Evolutionary conservation across 139 green algal genomes (phyloP).

Genomic region (Volvox africanus): DNA sequence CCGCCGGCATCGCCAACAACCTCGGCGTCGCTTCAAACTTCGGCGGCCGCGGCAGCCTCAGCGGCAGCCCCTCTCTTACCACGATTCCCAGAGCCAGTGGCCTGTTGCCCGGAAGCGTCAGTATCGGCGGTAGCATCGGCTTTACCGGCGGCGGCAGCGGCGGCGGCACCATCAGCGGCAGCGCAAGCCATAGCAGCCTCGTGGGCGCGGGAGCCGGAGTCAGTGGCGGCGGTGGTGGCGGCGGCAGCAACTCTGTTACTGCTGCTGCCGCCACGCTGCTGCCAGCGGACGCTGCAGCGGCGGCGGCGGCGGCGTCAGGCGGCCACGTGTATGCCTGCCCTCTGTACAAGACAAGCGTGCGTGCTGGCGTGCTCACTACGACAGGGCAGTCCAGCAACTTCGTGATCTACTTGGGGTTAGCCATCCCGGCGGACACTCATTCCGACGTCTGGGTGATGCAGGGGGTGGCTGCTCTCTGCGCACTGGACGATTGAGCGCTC

Average conservation of each 20-base stretch:
- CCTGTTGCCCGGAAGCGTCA: no score
- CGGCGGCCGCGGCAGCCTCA: not conserved
- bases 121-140: not conserved
- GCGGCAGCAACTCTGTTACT: no score
- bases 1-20: not conserved
- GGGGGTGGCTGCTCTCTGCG: slow-evolving; percentile 80
- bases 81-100: no score
- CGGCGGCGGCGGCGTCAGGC: no score
- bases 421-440: slow-evolving; percentile 61
- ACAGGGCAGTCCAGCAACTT: slow-evolving; percentile 86
- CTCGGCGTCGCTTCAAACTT: not conserved
- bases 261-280: no score
- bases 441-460: slow-evolving; percentile 76
- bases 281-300: not conserved
- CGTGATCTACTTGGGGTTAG: slow-evolving; percentile 76
- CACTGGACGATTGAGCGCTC: slow-evolving; percentile 67
- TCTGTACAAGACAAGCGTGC: slow-evolving; percentile 83
- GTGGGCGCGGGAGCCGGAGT: no score
- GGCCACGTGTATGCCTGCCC: slow-evolving; percentile 72
- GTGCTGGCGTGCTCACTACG: slow-evolving; percentile 78
- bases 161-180: not conserved
- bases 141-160: not conserved
- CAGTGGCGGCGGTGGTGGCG: no score
- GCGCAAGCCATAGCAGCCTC: no score
- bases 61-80: not conserved